These are phyloP conservation scores for Pestalotiopsis sp. DNA, from an alignment of 2,329 filamentous ascomycete species.

Conservation along the genomic window DNA sequence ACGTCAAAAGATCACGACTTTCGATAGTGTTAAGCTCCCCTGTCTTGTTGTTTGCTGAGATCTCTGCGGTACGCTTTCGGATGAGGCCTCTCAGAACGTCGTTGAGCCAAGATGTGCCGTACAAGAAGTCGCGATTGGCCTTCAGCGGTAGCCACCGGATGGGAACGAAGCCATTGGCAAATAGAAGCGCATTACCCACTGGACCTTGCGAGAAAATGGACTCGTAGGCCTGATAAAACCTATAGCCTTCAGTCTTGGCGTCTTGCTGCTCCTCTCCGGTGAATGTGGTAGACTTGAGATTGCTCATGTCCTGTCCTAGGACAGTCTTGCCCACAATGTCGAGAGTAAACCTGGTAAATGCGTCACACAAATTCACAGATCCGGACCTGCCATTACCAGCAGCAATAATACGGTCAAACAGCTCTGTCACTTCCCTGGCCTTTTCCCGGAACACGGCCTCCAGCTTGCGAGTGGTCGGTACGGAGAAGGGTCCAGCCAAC, in stretches of 20 bases:
- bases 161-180: conserved; percentile 17
- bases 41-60: background rate
- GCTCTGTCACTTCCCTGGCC: conserved; percentile 27
- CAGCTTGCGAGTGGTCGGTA: conserved; percentile 33
- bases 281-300: background rate
- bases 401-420: conserved; percentile 14
- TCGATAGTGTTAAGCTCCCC: too few relatives aligned
- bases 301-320: conserved; percentile 6
- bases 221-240: conserved; percentile 19
- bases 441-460: conserved; percentile 37
- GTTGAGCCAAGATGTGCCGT: conserved; percentile 17
- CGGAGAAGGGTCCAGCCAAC: conserved; percentile 33
- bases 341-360: conserved; percentile 13
- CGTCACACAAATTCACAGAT: conserved; percentile 10
- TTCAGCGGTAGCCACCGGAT: conserved; percentile 18
- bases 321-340: conserved; percentile 18
- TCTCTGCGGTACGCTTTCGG: background rate
- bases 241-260: conserved; percentile 9
- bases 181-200: conserved; percentile 14
- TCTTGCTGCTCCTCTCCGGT: background rate
- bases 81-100: conserved; percentile 3
- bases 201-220: conserved; percentile 13
- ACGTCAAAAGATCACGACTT: conserved; percentile 17
- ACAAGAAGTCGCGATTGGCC: conserved; percentile 18
- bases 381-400: background rate